Evolutionary conservation across 169 alveolate species (phyloP).

Genomic region (Cryptosporidium ubiquitum): DNA sequence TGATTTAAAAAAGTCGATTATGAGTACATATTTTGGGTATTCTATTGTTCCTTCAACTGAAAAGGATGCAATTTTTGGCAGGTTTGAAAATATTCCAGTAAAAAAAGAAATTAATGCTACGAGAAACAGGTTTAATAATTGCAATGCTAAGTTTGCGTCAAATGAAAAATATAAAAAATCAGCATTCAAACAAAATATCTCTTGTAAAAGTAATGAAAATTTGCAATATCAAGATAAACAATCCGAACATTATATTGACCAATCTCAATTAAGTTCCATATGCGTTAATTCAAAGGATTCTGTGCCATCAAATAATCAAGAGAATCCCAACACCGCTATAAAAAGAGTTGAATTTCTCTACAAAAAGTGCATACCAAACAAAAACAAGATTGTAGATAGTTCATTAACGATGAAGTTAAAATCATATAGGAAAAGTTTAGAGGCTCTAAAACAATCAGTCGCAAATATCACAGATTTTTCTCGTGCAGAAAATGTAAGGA

Average conservation of each 20-base stretch:
- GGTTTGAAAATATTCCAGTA: not conserved
- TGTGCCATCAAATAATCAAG: not conserved
- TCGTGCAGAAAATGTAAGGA: not conserved
- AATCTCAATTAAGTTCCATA: not conserved
- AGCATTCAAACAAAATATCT: not conserved
- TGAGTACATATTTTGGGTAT: not conserved
- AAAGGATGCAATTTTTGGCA: not conserved
- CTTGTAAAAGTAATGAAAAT: not conserved
- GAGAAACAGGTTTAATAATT: not conserved
- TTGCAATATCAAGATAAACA: not conserved
- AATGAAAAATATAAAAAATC: not conserved
- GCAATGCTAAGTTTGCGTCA: not conserved
- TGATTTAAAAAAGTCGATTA: not conserved
- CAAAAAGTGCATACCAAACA: not conserved
- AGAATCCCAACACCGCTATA: not conserved
- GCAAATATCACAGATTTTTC: not conserved
- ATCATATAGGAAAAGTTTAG: slow-evolving; percentile 11
- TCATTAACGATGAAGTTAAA: not conserved
- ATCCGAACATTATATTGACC: not conserved
- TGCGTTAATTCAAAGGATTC: not conserved
- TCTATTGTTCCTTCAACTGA: not conserved
- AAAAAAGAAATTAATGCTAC: not conserved
- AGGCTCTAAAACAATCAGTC: slow-evolving; percentile 6
- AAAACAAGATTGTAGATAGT: not conserved
- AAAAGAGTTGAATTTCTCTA: slow-evolving; percentile 5